These are phyloP conservation scores for Fusarium multiceps DNA, from an alignment of 2,329 filamentous ascomycete genomes.

Conservation along the genomic window DNA sequence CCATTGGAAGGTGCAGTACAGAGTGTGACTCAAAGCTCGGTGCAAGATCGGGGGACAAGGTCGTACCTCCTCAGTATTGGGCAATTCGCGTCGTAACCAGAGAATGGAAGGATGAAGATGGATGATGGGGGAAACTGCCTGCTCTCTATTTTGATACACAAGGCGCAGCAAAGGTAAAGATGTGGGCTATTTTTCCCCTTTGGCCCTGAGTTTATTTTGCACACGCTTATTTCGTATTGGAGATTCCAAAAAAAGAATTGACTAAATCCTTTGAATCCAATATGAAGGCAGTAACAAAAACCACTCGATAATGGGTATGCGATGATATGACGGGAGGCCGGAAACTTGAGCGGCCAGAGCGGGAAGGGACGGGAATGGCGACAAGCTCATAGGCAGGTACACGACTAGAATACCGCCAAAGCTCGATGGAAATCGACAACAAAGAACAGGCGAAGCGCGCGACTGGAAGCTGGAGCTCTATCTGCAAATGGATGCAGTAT, in stretches of 20 bases:
- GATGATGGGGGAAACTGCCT: slow-evolving; percentile 5
- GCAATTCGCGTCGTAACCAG: slow-evolving; percentile 17
- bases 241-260: slow-evolving; percentile 19
- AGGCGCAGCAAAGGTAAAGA: slow-evolving; percentile 20
- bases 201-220: slow-evolving; percentile 18
- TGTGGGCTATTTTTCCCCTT: slow-evolving; percentile 5
- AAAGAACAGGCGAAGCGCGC: slow-evolving; percentile 20
- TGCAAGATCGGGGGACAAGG: slow-evolving; percentile 17
- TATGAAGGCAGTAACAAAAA: slow-evolving; percentile 19
- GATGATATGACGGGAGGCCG: slow-evolving; percentile 38
- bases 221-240: slow-evolving; percentile 9
- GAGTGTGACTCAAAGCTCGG: slow-evolving; percentile 34
- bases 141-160: slow-evolving; percentile 8
- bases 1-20: slow-evolving; percentile 23
- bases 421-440: slow-evolving; percentile 9
- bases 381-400: slow-evolving; percentile 38
- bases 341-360: slow-evolving; percentile 39
- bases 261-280: slow-evolving; percentile 15
- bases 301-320: neutral
- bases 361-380: slow-evolving; percentile 44
- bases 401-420: slow-evolving; percentile 30
- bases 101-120: neutral
- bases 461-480: slow-evolving; percentile 15
- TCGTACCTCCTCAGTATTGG: slow-evolving; percentile 35
- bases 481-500: slow-evolving; percentile 9